Conservation (phyloP, 441 rosid genomes). For the Syzygium malaccense region DNA sequence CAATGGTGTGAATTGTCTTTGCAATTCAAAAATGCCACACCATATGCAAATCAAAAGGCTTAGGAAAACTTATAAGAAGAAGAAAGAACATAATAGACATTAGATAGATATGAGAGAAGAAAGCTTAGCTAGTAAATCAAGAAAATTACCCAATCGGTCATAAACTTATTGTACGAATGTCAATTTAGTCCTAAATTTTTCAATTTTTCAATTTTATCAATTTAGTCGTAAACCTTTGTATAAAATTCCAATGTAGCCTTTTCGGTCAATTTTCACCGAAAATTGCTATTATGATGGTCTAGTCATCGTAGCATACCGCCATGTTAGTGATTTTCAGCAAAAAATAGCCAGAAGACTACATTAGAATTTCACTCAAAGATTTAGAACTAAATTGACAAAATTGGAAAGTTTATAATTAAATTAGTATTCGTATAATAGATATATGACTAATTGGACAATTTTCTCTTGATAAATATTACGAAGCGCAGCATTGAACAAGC, state of each 20-base stretch:
- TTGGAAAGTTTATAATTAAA: fast-evolving
- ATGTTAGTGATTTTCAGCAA: fast-evolving
- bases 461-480: not conserved
- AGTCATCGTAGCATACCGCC: not conserved
- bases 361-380: not conserved
- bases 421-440: fast-evolving
- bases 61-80: not conserved
- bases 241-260: not conserved
- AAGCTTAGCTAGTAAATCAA: not conserved
- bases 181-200: not conserved
- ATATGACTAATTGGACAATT: not conserved
- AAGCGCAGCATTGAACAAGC: not conserved
- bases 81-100: not conserved
- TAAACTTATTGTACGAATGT: not conserved
- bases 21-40: not conserved
- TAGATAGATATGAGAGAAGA: not conserved
- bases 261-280: not conserved
- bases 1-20: not conserved
- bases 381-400: not conserved
- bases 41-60: not conserved
- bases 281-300: not conserved
- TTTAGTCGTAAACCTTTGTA: not conserved
- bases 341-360: not conserved
- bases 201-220: not conserved
- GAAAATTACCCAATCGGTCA: not conserved